These are phyloP conservation scores for Rutstroemia sp. DNA, from an alignment of 2,329 filamentous ascomycete species.

Conservation along the genomic window DNA sequence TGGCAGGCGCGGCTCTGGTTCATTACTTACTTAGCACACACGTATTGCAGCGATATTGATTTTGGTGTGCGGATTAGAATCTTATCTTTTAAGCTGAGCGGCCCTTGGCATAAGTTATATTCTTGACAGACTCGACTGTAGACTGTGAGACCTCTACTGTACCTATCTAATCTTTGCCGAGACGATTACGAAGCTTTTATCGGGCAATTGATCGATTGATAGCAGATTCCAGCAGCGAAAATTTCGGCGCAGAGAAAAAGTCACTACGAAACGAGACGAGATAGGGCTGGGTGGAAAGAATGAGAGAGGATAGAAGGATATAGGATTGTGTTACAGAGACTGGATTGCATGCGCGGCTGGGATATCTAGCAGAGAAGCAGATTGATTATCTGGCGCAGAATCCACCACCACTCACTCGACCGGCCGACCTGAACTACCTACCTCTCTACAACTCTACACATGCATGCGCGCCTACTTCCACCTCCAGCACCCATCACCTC, in stretches of 20 bases:
- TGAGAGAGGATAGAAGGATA: neutral
- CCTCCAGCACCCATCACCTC: too few species aligned
- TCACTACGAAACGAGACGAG: neutral
- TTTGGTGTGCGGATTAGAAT: neutral
- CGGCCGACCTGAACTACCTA: neutral
- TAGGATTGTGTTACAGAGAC: neutral
- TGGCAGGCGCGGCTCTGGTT: slow-evolving; percentile 4
- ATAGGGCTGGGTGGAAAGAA: neutral
- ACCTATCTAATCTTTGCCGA: neutral
- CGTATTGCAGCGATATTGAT: too few species aligned
- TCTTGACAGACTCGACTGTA: too few species aligned
- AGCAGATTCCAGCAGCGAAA: neutral
- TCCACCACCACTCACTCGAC: too few species aligned
- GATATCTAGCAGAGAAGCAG: neutral
- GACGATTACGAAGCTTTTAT: neutral
- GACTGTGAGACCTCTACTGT: too few species aligned
- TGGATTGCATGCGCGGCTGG: neutral
- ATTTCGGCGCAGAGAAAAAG: neutral
- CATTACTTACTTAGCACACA: neutral
- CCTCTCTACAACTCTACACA: neutral
- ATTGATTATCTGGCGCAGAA: too few species aligned
- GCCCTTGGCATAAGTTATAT: too few species aligned
- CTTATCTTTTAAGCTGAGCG: too few species aligned
- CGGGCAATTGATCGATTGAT: neutral
- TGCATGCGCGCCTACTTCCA: neutral